These are phyloP conservation scores for Neonectria hederae DNA, from an alignment of 2,329 filamentous ascomycete genomes.

Conservation along the genomic window DNA sequence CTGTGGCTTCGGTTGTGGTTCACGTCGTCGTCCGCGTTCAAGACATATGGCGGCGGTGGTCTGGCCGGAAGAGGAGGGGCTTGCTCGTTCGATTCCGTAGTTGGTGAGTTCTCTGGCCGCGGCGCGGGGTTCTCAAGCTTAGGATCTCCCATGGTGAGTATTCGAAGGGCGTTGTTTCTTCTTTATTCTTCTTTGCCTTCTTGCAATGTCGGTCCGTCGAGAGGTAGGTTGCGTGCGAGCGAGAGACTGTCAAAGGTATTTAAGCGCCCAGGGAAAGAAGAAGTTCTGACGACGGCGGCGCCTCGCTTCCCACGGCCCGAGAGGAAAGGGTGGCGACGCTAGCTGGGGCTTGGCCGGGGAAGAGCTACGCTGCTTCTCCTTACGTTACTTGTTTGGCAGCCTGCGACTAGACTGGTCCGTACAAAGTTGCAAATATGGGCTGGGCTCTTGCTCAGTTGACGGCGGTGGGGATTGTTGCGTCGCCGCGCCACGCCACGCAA, in stretches of 20 bases:
- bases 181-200: background rate
- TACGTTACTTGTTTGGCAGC: background rate
- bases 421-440: background rate
- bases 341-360: background rate
- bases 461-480: background rate
- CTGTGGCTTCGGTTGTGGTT: slow-evolving; percentile 11
- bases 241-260: background rate
- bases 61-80: slow-evolving; percentile 17
- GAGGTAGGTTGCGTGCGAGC: background rate
- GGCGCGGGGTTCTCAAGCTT: slow-evolving; percentile 22
- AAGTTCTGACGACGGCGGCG: background rate
- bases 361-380: background rate
- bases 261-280: background rate
- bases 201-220: background rate
- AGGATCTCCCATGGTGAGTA: slow-evolving; percentile 27
- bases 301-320: background rate
- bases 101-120: background rate
- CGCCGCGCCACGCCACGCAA: slow-evolving; percentile 22
- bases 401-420: no score
- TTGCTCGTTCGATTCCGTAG: background rate
- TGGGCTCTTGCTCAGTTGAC: no score
- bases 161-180: background rate
- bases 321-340: slow-evolving; percentile 6
- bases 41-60: slow-evolving; percentile 21
- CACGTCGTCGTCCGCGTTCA: slow-evolving; percentile 17